Base-by-base conservation (phyloP, 23 red algal genomes). In the Porphyridium purpureum region DNA sequence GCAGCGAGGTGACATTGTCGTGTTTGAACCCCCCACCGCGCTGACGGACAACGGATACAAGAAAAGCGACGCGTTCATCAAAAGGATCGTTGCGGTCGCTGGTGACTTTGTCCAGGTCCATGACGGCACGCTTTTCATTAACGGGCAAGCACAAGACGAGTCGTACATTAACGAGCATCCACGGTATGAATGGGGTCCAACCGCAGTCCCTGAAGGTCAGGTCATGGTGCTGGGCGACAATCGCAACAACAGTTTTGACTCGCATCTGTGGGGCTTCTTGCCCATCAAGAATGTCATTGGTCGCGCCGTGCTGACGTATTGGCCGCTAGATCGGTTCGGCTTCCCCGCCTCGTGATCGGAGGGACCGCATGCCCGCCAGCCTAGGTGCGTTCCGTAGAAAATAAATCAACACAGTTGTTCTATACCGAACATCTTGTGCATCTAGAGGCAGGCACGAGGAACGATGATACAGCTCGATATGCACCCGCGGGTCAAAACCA, bases 211-310 rank as follows among this genome's bases (percentile, higher is more conserved):
- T 1, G 31, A 69, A 40, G 78, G 72, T 21, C 54, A 49, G 42
- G 74, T 98, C 25, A 67, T 98, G 66, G 90, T 98, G 8, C 64
- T 98, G 31, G 90, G 90, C 31, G 90, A 98, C 34, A 98, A 98
- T 47, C 57, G 90, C 9, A 98, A 83, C 57, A 86, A 98, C 67
- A 84, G 77, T 50, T 80, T 74, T 36, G 90, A 98, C 38, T 86
- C 80, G 15, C 90, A 98, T 31, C 33, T 98, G 5, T 98, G 90
- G 90, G 90, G 90, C n/a, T 73, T 76, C 11, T 57, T 98, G 21
- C 90, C 90, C 4, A 60, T 57, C 30, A 40, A 85, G 11, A 79
- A 98, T 47, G 76, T 98, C 35, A 98, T 98, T 41, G 90, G 90
- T 15, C 54, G 80, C 24, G 90, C 80, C 27, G 19, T 82, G 30